Evolutionary conservation across 371 early-diverging fungal genomes (phyloP), one percentile per base, ranked within the genome.

Genomic region (Basidiobolus meristosporus): DNA sequence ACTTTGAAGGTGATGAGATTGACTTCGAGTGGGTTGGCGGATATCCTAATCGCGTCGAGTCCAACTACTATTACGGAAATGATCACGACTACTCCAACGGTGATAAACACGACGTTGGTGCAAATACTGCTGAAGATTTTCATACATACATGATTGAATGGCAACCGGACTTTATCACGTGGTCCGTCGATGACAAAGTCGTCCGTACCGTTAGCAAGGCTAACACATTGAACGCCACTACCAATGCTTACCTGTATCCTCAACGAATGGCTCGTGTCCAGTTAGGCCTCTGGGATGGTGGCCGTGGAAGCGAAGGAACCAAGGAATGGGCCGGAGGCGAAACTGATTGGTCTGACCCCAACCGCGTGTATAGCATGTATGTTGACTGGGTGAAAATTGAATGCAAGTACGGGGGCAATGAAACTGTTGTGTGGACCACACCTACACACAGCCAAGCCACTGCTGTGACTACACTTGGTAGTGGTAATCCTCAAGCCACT

Each of bases 271-370:
- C 70, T 10, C 52, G 55, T 33, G 56, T 78, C 40, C 63, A 67
- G 41, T 63, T 68, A 54, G 68, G 71, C 19, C 60, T 77, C 41
- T 79, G 80, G 80, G 77, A 79, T 47, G 79, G 74, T 31, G 73
- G 75, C 36, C 16, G 26, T 7, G 67, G 64, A 15, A 48, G 52
- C 23, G 34, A 60, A 39, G 74, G 77, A 35, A 74, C 77, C 3
- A 50, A 63, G 10, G 53, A 61, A 11, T 79, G 77, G 77, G 76
- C 78, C 6, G 77, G 77, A 34, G 60, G 65, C 5, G 57, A 60
- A 29, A 65, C 67, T 35, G 57, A 70, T 36, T 79, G 77, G 77
- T 44, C 45, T 38, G 56, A 47, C 35, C 39, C 48, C 31, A 54
- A 43, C 38, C 52, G 56, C 11, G 29, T 14, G 0, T 70, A 64